Evolutionary conservation across 2,329 filamentous ascomycete species (phyloP), one percentile per base, ranked within the genome.

Genomic region (Aspergillus fumigatus): DNA sequence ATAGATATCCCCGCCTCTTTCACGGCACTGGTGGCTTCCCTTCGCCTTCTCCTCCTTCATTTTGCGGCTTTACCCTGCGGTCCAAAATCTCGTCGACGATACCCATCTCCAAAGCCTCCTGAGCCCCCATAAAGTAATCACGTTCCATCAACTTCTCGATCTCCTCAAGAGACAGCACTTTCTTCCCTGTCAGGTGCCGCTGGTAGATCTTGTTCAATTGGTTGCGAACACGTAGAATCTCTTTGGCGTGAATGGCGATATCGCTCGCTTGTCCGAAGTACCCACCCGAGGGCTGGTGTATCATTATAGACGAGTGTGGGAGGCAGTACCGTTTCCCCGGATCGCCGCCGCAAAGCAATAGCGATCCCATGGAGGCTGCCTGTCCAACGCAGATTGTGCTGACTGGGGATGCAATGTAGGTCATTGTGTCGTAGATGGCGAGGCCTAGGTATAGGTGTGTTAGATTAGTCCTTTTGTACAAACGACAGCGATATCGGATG

Each of bases 361-460:
- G 81, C 1, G 88, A 91, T 5, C 92, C 94, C 94, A 99, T 99
- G 3, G 89, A 94, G 1, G 94, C 93, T 0, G 95, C 94, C 67
- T 95, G 90, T 7, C 94, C 94, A 47, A 99, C 84, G 69, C 94
- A 97, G 29, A 99, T 94, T 0, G 94, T 99, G 47, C 89, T 93
- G 0, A 99, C 92, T 1, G 93, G 91, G 2, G 90, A 90, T 59
- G 88, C 87, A 71, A 99, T 97, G 75, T 99, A 99, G 65, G 88
- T 87, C 93, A 99, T 97, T 11, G 94, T 99, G 73, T 99, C 94
- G 81, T 99, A 99, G 68, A 99, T 97, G 26, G 94, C 92, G 58
- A 88, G 79, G 47, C 74, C 72, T 29, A 27, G 26, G 26, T 73
- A 40, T 29, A 27, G 26, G 26, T 73, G 38, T 9, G 23, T 25